Percentiles rank a stretch among this genome's conserved stretches.
Evolutionary conservation across 495 filamentous ascomycete genomes (phyloP).

Genomic region (Talaromyces nanjingensis): DNA sequence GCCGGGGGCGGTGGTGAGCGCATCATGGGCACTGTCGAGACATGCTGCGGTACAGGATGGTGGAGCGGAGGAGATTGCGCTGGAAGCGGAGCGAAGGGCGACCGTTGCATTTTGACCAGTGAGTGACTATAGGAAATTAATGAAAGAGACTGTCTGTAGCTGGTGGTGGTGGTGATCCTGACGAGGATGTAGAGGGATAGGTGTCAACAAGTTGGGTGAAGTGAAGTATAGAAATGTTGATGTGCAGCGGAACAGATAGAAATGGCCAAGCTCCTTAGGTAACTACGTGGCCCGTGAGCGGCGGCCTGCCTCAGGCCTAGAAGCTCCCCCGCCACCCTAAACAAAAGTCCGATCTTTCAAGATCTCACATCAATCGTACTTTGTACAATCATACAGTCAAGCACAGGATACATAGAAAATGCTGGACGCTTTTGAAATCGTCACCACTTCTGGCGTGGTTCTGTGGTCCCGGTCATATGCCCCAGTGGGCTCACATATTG

Average conservation of each 20-base stretch:
- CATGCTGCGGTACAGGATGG: slow-evolving; percentile 96
- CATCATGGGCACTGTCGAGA: slow-evolving; percentile 97
- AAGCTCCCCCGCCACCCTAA: slow-evolving; percentile 3
- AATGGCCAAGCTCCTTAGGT: not conserved
- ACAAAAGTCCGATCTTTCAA: not conserved
- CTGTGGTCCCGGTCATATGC: slow-evolving; percentile 89
- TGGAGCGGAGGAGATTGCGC: slow-evolving; percentile 92
- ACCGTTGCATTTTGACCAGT: slow-evolving; percentile 65
- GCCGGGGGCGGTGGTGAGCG: slow-evolving; percentile 87
- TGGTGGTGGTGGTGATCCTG: not conserved
- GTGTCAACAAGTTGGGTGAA: not conserved
- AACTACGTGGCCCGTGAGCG: slow-evolving; percentile 3
- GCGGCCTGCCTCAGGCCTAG: not conserved
- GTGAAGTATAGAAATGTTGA: not conserved
- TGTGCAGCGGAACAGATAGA: not conserved
- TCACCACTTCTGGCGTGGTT: slow-evolving; percentile 93
- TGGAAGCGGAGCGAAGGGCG: slow-evolving; percentile 64
- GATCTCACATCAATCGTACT: not conserved
- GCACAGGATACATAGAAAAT: slow-evolving; percentile 36
- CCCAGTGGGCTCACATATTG: slow-evolving; percentile 67
- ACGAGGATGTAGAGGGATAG: not conserved
- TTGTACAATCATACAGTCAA: not conserved
- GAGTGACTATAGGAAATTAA: slow-evolving; percentile 1
- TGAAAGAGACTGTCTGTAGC: not conserved
- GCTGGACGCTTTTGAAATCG: slow-evolving; percentile 93